Base-by-base conservation (phyloP, 2,329 filamentous ascomycete genomes). In the Aschersonia sp. region DNA sequence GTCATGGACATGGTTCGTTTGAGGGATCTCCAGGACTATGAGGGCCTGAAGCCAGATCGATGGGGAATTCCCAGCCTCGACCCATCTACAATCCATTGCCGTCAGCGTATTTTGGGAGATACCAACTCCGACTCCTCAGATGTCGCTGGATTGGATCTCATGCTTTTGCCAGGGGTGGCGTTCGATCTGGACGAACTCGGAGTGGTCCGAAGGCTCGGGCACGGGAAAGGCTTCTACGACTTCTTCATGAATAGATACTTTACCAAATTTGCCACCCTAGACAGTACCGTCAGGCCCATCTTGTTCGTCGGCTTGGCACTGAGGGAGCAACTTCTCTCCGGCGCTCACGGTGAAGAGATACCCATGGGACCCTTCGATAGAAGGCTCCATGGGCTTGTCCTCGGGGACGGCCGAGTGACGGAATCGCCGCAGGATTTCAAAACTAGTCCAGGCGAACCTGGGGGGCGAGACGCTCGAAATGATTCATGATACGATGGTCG, bases 221-320 rank as follows among this genome's bases (percentile, higher is more conserved):
- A 98, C 64, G 92, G 92, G 49, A 94, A 87, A 64, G 92, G 92
- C 33, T 98, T 94, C 68, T 98, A 98, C 71, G 92, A 98, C 68
- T 85, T 81, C 63, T 98, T 95, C 64, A 68, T 98, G 60, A 78
- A 83, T 58, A 79, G 83, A 55, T 94, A 89, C 57, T 62, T 68
- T 46, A 60, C 74, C 62, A 73, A 64, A 63, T 51, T 57, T 31
- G 62, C 60, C 44, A 54, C 64, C 44, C 59, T 61, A 48, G 58
- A 61, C 42, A 60, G 59, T 39, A 58, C 58, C 42, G 55, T 60
- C 48, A 61, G 68, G 14, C 41, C 47, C 57, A 62, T 76, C 59
- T 66, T 73, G 53, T 66, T 82, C 54, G 79, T 87, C 65, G 92
- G 87, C 51, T 73, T 97, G 60, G 85, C 87, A 56, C 76, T 98